Base-by-base conservation (phyloP, 176 grass and related monocot species). In the Rhipidocladum racemiflorum region DNA sequence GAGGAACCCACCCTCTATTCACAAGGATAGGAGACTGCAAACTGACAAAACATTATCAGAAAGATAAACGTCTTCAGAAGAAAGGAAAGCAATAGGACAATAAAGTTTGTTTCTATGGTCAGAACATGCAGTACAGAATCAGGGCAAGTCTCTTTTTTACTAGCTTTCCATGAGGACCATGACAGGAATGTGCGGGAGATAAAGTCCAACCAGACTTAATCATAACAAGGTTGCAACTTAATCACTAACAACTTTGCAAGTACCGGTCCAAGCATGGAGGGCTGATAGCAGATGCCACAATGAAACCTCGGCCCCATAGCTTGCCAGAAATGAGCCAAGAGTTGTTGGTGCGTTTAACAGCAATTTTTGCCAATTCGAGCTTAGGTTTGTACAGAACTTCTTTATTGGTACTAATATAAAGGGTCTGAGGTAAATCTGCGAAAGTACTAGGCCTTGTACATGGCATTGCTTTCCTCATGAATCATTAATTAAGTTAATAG, bases 1-100 rank as follows among this genome's bases (percentile, higher is more conserved):
- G 92, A 46, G 96, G 96, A 86, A 93, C 83, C 96, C 96, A 99
- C 53, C 96, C 96, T 92, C 96, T 93, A 60, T 99, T 99, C 71
- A 99, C 92, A 72, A 99, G 89, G 66, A 95, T 71, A 65, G 93
- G 89, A 73, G 80, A 72, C 90, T 95, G 92, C 90, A 89, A 78
- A 88, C 91, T 99, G 96, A 88, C 79, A 88, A 76, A 88, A 82
- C 23, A 74, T 90, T 89, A 79, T 61, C 84, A 95, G 80, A 69
- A 85, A 81, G 42, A 75, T 65, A 82, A 61, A 61, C 5, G n/a
- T 34, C 59, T 74, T 13, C 11, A 64, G 10, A 34, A 55, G 63
- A 71, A 28, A 62, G 35, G 63, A 23, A 85, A 85, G 20, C 16
- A 51, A 25, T 63, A 61, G 61, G 16, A 72, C 27, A 86, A 9